phyloP scores from a whole-genome alignment of 2,329 filamentous ascomycete genomes.

The Biscogniauxia sp. region DNA sequence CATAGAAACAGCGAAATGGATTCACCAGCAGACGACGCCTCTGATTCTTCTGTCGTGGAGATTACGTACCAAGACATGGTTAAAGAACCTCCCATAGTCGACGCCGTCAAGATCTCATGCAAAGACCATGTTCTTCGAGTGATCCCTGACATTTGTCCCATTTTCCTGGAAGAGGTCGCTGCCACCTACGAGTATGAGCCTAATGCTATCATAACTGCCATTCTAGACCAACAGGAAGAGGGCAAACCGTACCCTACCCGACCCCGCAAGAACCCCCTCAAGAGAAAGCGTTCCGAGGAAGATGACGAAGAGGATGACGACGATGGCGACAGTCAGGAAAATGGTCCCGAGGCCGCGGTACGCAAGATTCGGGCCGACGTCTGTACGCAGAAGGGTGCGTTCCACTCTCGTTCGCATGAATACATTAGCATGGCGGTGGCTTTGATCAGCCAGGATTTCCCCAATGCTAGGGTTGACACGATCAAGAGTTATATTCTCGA shows the following conservation, averaged over 20 bases:
- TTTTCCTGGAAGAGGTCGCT: conserved; percentile 34
- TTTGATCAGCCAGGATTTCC: conserved; percentile 38
- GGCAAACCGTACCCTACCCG: conserved; percentile 38
- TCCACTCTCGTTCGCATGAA: neutral
- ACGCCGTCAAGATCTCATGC: conserved; percentile 22
- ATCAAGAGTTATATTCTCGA: conserved; percentile 25
- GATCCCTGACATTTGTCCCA: conserved; percentile 46
- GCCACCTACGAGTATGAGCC: conserved; percentile 28
- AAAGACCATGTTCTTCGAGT: conserved; percentile 31
- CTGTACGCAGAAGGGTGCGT: neutral
- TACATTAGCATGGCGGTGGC: conserved; percentile 21
- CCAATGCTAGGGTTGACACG: conserved; percentile 24
- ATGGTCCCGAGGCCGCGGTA: conserved; percentile 4
- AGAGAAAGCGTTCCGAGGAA: conserved; percentile 41
- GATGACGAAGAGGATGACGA: conserved; percentile 22
- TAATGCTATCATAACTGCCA: conserved; percentile 33
- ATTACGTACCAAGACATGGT: neutral
- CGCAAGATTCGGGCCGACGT: conserved; percentile 14
- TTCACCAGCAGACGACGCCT: neutral
- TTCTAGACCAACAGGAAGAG: conserved; percentile 41
- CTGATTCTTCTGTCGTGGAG: neutral
- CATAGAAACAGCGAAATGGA: conserved; percentile 1
- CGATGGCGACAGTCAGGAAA: conserved; percentile 14
- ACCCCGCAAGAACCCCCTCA: conserved; percentile 26
- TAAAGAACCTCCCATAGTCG: conserved; percentile 1